A percentile compares a stretch with the other conserved stretches of the same genome.
Evolutionary conservation across 768 basidiomycete species (phyloP).

Genomic region (Hysterangium stoloniferum): DNA sequence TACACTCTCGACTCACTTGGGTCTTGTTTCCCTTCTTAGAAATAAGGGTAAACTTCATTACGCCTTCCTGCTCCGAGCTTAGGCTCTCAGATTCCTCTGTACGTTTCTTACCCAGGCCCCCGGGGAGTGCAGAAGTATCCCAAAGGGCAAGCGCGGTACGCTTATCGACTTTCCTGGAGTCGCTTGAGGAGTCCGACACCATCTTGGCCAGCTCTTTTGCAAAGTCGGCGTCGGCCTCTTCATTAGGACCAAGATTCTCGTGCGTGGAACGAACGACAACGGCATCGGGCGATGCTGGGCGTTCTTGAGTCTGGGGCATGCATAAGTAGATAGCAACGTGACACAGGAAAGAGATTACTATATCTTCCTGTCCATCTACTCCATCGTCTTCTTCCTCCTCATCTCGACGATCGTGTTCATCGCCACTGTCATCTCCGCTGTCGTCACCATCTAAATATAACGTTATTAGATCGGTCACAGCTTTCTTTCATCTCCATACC

Average conservation of each 20-base stretch:
- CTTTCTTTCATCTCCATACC: neutral
- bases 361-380: slow-evolving; percentile 54
- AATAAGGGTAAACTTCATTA: slow-evolving; percentile 90
- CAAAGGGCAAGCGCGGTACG: slow-evolving; percentile 81
- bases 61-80: slow-evolving; percentile 25
- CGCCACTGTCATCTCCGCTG: slow-evolving; percentile 44
- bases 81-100: slow-evolving; percentile 31
- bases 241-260: slow-evolving; percentile 73
- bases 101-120: slow-evolving; percentile 57
- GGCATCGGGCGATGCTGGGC: slow-evolving; percentile 77
- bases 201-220: slow-evolving; percentile 94
- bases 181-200: slow-evolving; percentile 78
- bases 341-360: slow-evolving; percentile 27
- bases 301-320: slow-evolving; percentile 46
- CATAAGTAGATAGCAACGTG: neutral
- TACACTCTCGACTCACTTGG: slow-evolving; percentile 47
- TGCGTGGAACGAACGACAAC: slow-evolving; percentile 64
- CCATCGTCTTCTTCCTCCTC: slow-evolving; percentile 41
- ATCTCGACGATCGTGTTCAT: slow-evolving; percentile 34
- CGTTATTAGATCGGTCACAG: neutral
- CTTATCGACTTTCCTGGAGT: slow-evolving; percentile 81
- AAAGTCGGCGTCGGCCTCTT: slow-evolving; percentile 90
- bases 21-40: slow-evolving; percentile 92
- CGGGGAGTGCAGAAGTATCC: slow-evolving; percentile 78
- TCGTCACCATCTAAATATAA: slow-evolving; percentile 45